Conservation (phyloP, 2,329 filamentous ascomycete species). For the Paracamarosporium sp. region DNA sequence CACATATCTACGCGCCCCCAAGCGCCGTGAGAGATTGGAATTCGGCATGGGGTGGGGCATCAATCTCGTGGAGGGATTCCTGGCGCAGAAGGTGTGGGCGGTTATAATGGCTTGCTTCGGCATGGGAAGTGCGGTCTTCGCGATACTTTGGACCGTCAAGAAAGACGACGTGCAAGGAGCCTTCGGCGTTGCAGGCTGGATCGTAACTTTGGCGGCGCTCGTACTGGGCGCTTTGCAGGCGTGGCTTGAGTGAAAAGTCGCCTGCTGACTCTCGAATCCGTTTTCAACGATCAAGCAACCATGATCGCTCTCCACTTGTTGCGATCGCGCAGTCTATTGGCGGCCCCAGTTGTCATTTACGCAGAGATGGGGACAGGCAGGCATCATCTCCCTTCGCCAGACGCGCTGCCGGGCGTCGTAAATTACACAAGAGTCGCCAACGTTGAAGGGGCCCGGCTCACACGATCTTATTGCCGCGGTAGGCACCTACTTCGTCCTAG, state of each 20-base stretch:
- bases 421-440: background rate
- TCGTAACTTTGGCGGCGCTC: constrained; percentile 41
- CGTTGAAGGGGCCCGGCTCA: background rate
- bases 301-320: background rate
- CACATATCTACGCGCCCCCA: constrained; percentile 45
- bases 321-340: background rate
- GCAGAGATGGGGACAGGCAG: background rate
- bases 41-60: constrained; percentile 49
- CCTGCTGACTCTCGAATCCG: background rate
- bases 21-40: constrained; percentile 38
- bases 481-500: background rate
- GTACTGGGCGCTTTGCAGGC: constrained; percentile 43
- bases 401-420: background rate
- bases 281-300: background rate
- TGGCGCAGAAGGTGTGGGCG: constrained; percentile 44
- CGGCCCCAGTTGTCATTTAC: background rate
- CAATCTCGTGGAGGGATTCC: constrained; percentile 48
- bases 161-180: constrained; percentile 48
- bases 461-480: background rate
- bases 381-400: background rate
- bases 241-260: constrained; percentile 27
- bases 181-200: constrained; percentile 48
- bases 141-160: constrained; percentile 39
- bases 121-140: constrained; percentile 44
- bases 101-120: constrained; percentile 35